Evolutionary conservation across 1,139 yeast genomes (phyloP), one percentile per base, ranked within the genome.

Genomic region (Sugiyamaella sp.): DNA sequence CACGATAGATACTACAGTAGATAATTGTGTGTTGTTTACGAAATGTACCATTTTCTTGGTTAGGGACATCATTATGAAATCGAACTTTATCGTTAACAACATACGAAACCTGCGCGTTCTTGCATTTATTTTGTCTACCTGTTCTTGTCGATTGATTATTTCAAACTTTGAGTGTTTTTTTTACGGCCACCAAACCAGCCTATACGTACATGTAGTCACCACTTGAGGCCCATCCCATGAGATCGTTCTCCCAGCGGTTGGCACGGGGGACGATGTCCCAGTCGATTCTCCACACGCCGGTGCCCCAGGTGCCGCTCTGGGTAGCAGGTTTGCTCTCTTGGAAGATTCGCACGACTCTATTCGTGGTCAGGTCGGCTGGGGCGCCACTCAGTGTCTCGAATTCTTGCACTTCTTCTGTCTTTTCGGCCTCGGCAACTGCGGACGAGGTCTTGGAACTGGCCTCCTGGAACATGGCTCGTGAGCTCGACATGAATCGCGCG

Each of bases 191-290:
- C 24, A 39, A 16, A 16, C 17, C 19, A 37, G 4, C 14, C 22
- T 5, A 38, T 57, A 67, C 51, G 12, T 41, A 48, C 95, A 89
- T 85, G 72, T 82, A 85, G 71, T 89, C 96, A 29, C 88, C 82
- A 44, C 88, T 77, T 35, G 89, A 81, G 64, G 88, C 91, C 76
- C 87, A 89, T 16, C 96, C 96, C 73, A 88, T 89, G 66, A 88
- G 76, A 66, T 88, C 95, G 71, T 89, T 88, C 69, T 88, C 96
- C 96, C 96, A 89, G 68, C 95, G 77, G 74, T 88, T 84, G 39
- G 87, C 89, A 64, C 85, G 82, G 46, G 85, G 85, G 55, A 85
- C 74, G 41, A 86, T 80, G 66, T 89, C 96, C 93, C 95, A 89
- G 72, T 89, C 96, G 59, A 89, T 68, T 66, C 81, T 82, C 96